Percentiles rank a stretch among this genome's conserved stretches.
Evolutionary conservation across 129 eudicot genomes (phyloP).

Genomic region (Arctium lappa): DNA sequence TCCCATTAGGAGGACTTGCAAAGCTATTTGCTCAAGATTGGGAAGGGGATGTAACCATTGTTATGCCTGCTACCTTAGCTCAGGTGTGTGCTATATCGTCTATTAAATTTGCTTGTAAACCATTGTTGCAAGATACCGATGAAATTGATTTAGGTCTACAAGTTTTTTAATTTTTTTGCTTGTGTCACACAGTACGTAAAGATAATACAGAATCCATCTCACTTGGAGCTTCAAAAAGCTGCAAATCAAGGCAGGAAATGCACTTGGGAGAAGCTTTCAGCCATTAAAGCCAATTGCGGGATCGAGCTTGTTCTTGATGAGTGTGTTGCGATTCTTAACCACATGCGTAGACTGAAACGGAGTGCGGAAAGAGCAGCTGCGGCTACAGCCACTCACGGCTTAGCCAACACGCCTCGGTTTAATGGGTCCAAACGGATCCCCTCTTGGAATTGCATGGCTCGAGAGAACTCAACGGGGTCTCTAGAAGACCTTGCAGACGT

Average conservation of each 20-base stretch:
- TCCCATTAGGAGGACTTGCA: slow-evolving; percentile 89
- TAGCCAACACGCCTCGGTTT: slow-evolving; percentile 43
- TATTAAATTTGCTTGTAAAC: not conserved
- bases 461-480: slow-evolving; percentile 88
- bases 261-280: slow-evolving; percentile 95
- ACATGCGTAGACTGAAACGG: slow-evolving; percentile 82
- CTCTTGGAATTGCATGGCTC: slow-evolving; percentile 90
- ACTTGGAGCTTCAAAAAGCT: slow-evolving; percentile 70
- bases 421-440: slow-evolving; percentile 81
- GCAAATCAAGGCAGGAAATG: slow-evolving; percentile 90
- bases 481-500: slow-evolving; percentile 67
- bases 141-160: not conserved
- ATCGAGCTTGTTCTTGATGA: slow-evolving; percentile 89
- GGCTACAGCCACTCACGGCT: slow-evolving; percentile 55
- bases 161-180: not conserved
- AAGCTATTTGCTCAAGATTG: slow-evolving; percentile 94
- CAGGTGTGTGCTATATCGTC: slow-evolving; percentile 46
- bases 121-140: not conserved
- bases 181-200: slow-evolving; percentile 56
- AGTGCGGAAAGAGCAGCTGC: slow-evolving; percentile 72
- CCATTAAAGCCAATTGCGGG: slow-evolving; percentile 91
- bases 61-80: slow-evolving; percentile 94
- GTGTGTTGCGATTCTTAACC: slow-evolving; percentile 79
- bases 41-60: slow-evolving; percentile 97
- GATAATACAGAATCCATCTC: slow-evolving; percentile 83